Evolutionary conservation across 352 stramenopile genomes (phyloP).

Genomic region (Phytophthora aleatoria): DNA sequence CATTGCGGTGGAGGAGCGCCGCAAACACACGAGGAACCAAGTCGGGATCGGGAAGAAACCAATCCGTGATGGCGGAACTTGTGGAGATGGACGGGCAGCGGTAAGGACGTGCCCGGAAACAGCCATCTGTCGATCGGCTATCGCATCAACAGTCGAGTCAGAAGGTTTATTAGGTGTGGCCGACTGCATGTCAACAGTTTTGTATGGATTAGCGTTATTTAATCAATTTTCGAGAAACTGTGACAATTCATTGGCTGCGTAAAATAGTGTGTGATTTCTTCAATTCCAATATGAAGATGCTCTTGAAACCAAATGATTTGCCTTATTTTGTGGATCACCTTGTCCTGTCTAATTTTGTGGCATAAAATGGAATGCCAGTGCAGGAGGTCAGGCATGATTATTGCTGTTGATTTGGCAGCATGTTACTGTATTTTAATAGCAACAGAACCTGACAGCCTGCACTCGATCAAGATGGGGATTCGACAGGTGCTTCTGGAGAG

Average conservation of each 20-base stretch:
- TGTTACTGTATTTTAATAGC: neutral
- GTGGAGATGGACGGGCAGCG: constrained; percentile 5
- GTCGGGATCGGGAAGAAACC: constrained; percentile 11
- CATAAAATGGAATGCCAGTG: constrained; percentile 1
- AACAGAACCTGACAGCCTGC: constrained; percentile 2
- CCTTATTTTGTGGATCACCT: neutral
- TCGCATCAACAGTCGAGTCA: constrained; percentile 6
- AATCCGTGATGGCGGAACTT: constrained; percentile 18
- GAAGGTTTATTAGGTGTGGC: neutral
- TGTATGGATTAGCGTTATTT: constrained; percentile 2
- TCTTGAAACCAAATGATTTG: neutral
- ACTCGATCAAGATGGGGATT: constrained; percentile 5
- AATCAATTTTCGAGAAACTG: neutral
- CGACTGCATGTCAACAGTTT: neutral
- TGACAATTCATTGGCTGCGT: neutral
- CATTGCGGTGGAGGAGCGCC: constrained; percentile 4
- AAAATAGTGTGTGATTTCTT: too few species aligned
- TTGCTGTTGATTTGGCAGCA: constrained; percentile 4
- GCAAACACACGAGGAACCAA: constrained; percentile 17
- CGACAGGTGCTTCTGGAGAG: constrained; percentile 21
- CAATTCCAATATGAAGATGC: neutral
- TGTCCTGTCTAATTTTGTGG: neutral
- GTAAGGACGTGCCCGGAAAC: constrained; percentile 11
- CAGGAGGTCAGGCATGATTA: neutral
- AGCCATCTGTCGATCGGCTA: constrained; percentile 15